Evolutionary conservation across 108 stramenopile species (phyloP), one percentile per base, ranked within the genome.

Genomic region (Seminavis robusta): DNA sequence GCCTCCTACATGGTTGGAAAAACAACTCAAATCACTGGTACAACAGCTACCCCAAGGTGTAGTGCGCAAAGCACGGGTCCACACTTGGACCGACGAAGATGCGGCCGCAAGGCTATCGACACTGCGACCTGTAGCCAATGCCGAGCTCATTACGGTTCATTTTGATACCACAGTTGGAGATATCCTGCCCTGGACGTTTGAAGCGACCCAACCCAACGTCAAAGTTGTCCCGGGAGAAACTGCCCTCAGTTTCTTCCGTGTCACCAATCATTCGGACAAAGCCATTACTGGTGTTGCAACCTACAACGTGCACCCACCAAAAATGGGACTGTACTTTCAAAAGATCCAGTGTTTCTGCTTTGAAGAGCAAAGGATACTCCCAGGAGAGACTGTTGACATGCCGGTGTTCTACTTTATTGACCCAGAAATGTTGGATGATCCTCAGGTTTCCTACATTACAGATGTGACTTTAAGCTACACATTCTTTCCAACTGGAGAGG

Each of bases 301-400:
- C 7, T 99, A 99, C 85, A 99, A 99, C 74, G 97, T 99, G 13
- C 90, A 95, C 48, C 99, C 99, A 10, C 91, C 94, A 29, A 86
- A 88, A 52, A 86, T 94, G 23, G 99, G 99, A 5, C 65, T 98
- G 40, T 97, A 99, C 76, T 99, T 99, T 72, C 97, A 98, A 64
- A 99, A 99, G 65, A 98, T 99, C 63, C 97, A 99, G 69, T 99
- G 99, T 55, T 99, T 99, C 78, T 99, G 99, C 70, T 99, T 99
- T 65, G 99, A 99, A 68, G 97, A 99, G 77, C 99, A 99, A 61
- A 76, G 99, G 13, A 62, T 99, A 9, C 54, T 93, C 7, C 92
- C 96, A 2, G 90, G 92, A 5, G 99, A 99, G 71, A 97, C 96
- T 32, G 95, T 98, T 46, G 99, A 99, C 56, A 97, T 97, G 97